Evolutionary conservation across 2,329 filamentous ascomycete genomes (phyloP), one percentile per base, ranked within the genome.

Genomic region (Diaporthe citrichinensis): DNA sequence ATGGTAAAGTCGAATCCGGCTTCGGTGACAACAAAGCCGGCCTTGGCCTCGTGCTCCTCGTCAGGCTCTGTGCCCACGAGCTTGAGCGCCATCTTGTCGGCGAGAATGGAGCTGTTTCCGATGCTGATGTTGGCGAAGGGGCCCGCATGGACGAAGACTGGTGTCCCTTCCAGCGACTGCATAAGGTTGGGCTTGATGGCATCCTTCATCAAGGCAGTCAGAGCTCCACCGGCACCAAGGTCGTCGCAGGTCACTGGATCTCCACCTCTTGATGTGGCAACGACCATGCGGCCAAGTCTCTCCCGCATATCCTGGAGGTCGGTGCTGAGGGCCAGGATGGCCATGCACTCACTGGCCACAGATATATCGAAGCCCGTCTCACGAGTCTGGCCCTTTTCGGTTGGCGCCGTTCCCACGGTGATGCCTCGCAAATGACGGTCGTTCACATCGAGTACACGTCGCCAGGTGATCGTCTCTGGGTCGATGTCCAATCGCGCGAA

Each of bases 1-100:
- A 99, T 99, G 81, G 97, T 98, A 87, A 99, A 99, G 86, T 99
- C 97, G 84, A 99, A 99, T 14, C 97, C 97, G 72, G 97, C 96
- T 85, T 99, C 97, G 2, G 97, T 99, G 51, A 99, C 93, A 31
- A 98, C 96, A 81, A 97, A 98, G 14, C 97, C 97, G 41, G 94
- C 91, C 88, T 97, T 96, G 79, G 92, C 88, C 69, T 92, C 88
- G 81, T 96, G 91, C 80, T 97, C 91, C 87, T 98, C 97, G 78
- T 98, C 96, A 8, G 92, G 90, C 85, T 99, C 97, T 2, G 96
- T 98, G 81, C 97, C 97, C 6, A 95, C 94, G 78, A 99, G 93
- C 89, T 99, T 99, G 78, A 99, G 88, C 0, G 97, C 97, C 83
- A 99, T 92, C 86, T 96, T 97, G 84, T 98, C 97, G 23, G 97